These are phyloP conservation scores for Houttuynia cordata DNA, from an alignment of 164 flowering plant species.

Conservation along the genomic window DNA sequence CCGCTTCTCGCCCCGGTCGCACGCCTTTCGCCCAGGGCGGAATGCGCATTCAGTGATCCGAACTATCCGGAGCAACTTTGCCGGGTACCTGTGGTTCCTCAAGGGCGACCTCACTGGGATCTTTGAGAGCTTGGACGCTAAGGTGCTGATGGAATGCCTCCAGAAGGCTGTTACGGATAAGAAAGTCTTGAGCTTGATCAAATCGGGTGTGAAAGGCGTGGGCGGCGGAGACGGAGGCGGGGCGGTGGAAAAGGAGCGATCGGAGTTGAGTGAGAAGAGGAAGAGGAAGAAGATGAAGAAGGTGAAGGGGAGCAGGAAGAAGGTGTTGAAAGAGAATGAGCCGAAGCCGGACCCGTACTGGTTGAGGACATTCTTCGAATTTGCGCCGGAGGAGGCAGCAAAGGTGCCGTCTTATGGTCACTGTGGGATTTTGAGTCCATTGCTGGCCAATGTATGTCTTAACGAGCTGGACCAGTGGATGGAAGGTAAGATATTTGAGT, in stretches of 20 bases:
- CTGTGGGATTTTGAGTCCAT: constrained; percentile 88
- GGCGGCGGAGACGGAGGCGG: background rate
- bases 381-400: constrained; percentile 86
- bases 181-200: constrained; percentile 58
- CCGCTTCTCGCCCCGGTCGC: constrained; percentile 60
- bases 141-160: constrained; percentile 46
- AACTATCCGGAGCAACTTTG: constrained; percentile 78
- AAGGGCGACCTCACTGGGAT: constrained; percentile 65
- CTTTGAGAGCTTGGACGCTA: constrained; percentile 27
- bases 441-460: constrained; percentile 73
- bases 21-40: constrained; percentile 81
- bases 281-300: constrained; percentile 35
- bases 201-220: constrained; percentile 29
- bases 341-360: constrained; percentile 97
- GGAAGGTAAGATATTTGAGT: constrained; percentile 64
- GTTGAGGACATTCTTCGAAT: constrained; percentile 72
- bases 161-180: constrained; percentile 64
- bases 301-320: constrained; percentile 45
- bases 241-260: constrained; percentile 8
- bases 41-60: constrained; percentile 79
- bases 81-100: constrained; percentile 89
- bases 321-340: constrained; percentile 56
- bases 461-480: constrained; percentile 71
- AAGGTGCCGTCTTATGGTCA: constrained; percentile 69
- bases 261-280: constrained; percentile 6